Evolutionary conservation across 768 basidiomycete species (phyloP), one percentile per base, ranked within the genome.

Genomic region (Strobilomyces echinocephalus): DNA sequence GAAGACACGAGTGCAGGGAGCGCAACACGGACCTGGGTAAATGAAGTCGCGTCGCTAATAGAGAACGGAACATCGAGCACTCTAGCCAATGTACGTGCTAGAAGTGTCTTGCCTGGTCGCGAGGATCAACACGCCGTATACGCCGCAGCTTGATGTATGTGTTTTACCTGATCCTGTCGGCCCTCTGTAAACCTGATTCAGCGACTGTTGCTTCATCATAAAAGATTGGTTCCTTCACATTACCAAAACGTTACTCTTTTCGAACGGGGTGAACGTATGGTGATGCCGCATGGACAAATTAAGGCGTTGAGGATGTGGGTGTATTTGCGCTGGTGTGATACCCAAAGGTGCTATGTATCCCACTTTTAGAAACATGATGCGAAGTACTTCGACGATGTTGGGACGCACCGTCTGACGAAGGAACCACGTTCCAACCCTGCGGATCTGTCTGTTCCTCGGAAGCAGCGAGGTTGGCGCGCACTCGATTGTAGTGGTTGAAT

Each of bases 231-330:
- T 34, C 71, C 80, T 51, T 60, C 66, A 94, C 93, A 98, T 79
- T 54, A 97, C 85, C 40, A 98, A 73, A 4, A 97, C 91, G 65
- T 98, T 98, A 62, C 91, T 94, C 78, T 98, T 98, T 76, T 98
- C 95, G 49, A 95, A 90, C 24, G 83, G 65, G 20, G 86, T 80
- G 14, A 73, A 61, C 8, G 73, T 69, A 42, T 76, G 74, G n/a
- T 72, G 78, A 46, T 74, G 62, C 36, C 66, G 72, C 20, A 78
- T 67, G 7, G 78, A 61, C 20, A 66, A 46, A 48, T 72, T 59
- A 56, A 65, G 46, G 8, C 76, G 74, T 45, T 72, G 65, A 5
- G 76, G 79, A 59, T 86, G 74, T 12, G 89, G 89, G 51, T 79
- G 79, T 52, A 91, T 66, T 39, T 78, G 77, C 34, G 87, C 86